Evolutionary conservation across 2,329 filamentous ascomycete genomes (phyloP).

Genomic region (Elsinoe necatrix): DNA sequence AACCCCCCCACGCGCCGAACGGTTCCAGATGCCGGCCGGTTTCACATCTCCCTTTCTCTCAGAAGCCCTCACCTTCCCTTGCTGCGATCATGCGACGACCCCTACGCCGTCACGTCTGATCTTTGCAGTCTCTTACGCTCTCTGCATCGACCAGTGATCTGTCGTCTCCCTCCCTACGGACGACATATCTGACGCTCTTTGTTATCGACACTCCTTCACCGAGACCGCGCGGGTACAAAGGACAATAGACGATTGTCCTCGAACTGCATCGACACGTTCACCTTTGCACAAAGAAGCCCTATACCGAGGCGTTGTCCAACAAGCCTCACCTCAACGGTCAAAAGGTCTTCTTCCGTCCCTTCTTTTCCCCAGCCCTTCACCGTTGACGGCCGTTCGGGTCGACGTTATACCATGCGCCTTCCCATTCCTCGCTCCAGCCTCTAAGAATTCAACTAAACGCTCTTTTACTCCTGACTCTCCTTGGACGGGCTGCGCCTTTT

Average conservation of each 20-base stretch:
- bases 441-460: slow-evolving; percentile 4
- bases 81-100: slow-evolving; percentile 1
- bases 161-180: slow-evolving; percentile 13
- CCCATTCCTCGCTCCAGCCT: slow-evolving; percentile 13
- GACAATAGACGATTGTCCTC: background rate
- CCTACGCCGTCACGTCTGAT: slow-evolving; percentile 12
- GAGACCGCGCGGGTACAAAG: background rate
- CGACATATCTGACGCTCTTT: slow-evolving; percentile 13
- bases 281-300: background rate
- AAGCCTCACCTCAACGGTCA: slow-evolving; percentile 6
- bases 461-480: slow-evolving; percentile 1
- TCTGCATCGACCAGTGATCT: slow-evolving; percentile 7
- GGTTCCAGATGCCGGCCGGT: slow-evolving; percentile 2
- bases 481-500: slow-evolving; percentile 3
- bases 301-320: background rate
- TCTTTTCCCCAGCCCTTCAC: slow-evolving; percentile 8
- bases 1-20: slow-evolving; percentile 2
- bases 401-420: slow-evolving; percentile 13
- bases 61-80: background rate
- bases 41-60: background rate
- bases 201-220: slow-evolving; percentile 10
- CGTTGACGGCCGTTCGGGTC: slow-evolving; percentile 3
- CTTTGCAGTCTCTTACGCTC: background rate
- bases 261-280: background rate
- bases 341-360: background rate